These are phyloP conservation scores for Auxenochlorella pyrenoidosa DNA, from an alignment of 139 green algal species.

Conservation along the genomic window DNA sequence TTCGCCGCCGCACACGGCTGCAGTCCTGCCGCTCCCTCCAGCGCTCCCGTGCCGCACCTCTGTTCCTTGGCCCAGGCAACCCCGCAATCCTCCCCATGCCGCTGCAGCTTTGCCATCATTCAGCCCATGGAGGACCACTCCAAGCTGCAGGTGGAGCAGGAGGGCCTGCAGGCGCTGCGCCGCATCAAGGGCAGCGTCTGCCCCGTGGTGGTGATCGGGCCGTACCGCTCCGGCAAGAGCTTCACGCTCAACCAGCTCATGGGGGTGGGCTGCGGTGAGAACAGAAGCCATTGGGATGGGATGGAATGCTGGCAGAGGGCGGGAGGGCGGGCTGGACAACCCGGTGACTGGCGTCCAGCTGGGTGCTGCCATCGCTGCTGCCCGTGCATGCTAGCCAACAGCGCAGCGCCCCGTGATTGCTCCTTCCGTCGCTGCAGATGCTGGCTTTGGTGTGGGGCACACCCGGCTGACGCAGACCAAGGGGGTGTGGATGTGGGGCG, in stretches of 20 bases:
- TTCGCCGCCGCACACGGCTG: too few species aligned
- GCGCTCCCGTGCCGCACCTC: too few species aligned
- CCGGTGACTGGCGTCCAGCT: too few species aligned
- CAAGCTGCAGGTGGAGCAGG: conserved; percentile 69
- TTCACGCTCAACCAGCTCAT: conserved; percentile 96
- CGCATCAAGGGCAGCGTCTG: conserved; percentile 65
- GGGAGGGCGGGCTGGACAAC: too few species aligned
- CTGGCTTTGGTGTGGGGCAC: conserved; percentile 95
- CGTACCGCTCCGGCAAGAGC: conserved; percentile 88
- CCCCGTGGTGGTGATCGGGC: conserved; percentile 90
- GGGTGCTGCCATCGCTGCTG: too few species aligned
- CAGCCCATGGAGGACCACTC: conserved; percentile 73
- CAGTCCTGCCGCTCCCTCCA: too few species aligned
- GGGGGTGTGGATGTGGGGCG: conserved; percentile 93
- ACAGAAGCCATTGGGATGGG: background rate
- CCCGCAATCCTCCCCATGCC: background rate
- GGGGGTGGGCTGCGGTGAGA: conserved; percentile 77
- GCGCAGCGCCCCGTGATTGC: too few species aligned
- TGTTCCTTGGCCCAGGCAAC: too few species aligned
- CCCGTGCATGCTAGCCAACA: too few species aligned
- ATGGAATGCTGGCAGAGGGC: too few species aligned
- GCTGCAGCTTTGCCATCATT: conserved; percentile 72
- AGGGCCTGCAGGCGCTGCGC: conserved; percentile 74
- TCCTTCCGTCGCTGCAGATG: conserved; percentile 54
- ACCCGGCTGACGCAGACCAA: conserved; percentile 93